Percentiles rank a stretch among this genome's conserved stretches.
These are phyloP conservation scores for Neurospora terricola DNA, from an alignment of 495 filamentous ascomycete genomes.

Conservation along the genomic window DNA sequence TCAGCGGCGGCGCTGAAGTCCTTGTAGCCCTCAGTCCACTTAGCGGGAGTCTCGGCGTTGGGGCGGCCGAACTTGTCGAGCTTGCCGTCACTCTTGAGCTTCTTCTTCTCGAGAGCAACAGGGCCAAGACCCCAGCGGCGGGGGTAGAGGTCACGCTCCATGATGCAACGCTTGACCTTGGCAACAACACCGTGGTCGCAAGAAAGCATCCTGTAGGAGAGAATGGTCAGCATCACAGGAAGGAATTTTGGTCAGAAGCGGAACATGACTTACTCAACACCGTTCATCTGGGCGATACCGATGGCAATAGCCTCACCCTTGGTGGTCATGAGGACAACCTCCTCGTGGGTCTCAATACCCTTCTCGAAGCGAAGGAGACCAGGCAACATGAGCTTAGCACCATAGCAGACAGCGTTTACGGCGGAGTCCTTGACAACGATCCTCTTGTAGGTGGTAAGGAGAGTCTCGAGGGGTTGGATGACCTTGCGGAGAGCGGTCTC, in stretches of 20 bases:
- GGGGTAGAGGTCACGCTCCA: constrained; percentile 97
- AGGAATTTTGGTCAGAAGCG: not conserved
- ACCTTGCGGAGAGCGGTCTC: constrained; percentile 80
- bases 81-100: constrained; percentile 95
- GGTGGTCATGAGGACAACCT: constrained; percentile 90
- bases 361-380: constrained; percentile 84
- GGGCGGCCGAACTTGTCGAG: constrained; percentile 91
- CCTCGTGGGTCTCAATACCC: constrained; percentile 49
- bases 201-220: constrained; percentile 47
- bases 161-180: constrained; percentile 93
- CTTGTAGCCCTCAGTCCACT: constrained; percentile 84
- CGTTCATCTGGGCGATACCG: constrained; percentile 80
- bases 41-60: constrained; percentile 83
- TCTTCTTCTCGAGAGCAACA: constrained; percentile 90
- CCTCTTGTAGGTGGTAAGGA: constrained; percentile 85
- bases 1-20: constrained; percentile 56
- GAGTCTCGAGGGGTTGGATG: constrained; percentile 80
- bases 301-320: constrained; percentile 97
- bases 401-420: constrained; percentile 94
- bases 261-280: constrained; percentile 14
- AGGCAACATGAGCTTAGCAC: constrained; percentile 95
- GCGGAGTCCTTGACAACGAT: constrained; percentile 96
- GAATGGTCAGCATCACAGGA: too few relatives aligned
- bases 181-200: constrained; percentile 96
- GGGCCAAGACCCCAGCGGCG: constrained; percentile 91